phyloP scores from a whole-genome alignment of 179 eudicot genomes.

The Drosera spatulata region DNA sequence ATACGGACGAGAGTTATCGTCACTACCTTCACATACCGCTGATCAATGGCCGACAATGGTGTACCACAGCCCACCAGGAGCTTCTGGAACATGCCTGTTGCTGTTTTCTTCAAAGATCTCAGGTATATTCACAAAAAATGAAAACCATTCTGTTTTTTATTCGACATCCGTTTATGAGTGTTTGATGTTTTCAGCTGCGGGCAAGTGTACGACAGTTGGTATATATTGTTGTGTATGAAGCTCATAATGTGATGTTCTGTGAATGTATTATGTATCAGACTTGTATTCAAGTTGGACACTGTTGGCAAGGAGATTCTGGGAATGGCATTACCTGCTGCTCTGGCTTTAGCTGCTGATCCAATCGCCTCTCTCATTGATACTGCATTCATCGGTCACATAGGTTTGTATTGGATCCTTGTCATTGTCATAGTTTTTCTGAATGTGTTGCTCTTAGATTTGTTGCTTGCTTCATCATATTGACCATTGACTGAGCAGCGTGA shows the following conservation, averaged over 20 bases:
- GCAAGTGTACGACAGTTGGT: too few species aligned
- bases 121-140: conserved; percentile 27
- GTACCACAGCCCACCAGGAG: conserved; percentile 8
- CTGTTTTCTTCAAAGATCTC: conserved; percentile 62
- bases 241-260: neutral
- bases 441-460: too few species aligned
- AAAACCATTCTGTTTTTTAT: neutral
- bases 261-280: conserved; percentile 20
- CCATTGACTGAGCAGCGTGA: too few species aligned
- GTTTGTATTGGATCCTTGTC: conserved; percentile 12
- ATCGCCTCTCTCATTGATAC: conserved; percentile 97
- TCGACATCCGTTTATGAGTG: too few species aligned
- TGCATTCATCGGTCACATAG: conserved; percentile 80
- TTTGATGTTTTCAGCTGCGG: too few species aligned
- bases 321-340: conserved; percentile 89
- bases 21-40: too few species aligned
- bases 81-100: conserved; percentile 28
- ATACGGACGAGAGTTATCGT: too few species aligned
- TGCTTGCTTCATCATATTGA: too few species aligned
- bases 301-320: conserved; percentile 74
- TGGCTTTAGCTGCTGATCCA: conserved; percentile 99
- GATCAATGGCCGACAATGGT: conserved; percentile 34
- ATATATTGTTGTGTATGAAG: neutral
- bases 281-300: conserved; percentile 68
- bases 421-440: too few species aligned